A percentile compares a stretch with the other conserved stretches of the same genome.
Evolutionary conservation across 495 filamentous ascomycete genomes (phyloP).

Genomic region (Penicillium lagena): DNA sequence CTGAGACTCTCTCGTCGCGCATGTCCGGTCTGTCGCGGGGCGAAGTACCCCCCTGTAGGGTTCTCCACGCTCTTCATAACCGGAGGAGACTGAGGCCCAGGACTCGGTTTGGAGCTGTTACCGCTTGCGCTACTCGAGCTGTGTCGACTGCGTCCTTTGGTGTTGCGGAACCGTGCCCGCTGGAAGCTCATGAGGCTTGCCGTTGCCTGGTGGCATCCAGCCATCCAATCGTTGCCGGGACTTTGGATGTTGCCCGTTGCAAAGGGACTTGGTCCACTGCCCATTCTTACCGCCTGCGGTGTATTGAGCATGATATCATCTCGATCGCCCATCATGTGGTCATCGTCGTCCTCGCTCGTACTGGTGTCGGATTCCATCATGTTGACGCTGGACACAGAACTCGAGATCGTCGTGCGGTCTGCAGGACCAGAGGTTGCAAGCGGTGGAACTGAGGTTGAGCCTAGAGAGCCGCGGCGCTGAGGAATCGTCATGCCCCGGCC

Average conservation of each 20-base stretch:
- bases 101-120: constrained; percentile 63
- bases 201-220: constrained; percentile 57
- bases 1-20: constrained; percentile 77
- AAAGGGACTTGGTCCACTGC: constrained; percentile 40
- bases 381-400: constrained; percentile 77
- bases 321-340: constrained; percentile 72
- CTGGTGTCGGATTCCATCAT: constrained; percentile 76
- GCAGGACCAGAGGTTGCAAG: constrained; percentile 38
- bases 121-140: constrained; percentile 67
- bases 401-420: constrained; percentile 72
- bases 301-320: constrained; percentile 67
- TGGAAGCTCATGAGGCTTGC: constrained; percentile 73
- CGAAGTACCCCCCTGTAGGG: constrained; percentile 40
- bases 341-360: constrained; percentile 67
- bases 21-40: constrained; percentile 39
- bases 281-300: constrained; percentile 41
- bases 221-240: constrained; percentile 53
- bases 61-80: constrained; percentile 56
- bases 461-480: constrained; percentile 44
- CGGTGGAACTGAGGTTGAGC: constrained; percentile 30
- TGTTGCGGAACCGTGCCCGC: constrained; percentile 46
- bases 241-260: constrained; percentile 34
- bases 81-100: constrained; percentile 56
- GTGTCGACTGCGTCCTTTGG: constrained; percentile 49
- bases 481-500: constrained; percentile 78